phyloP scores from a whole-genome alignment of 441 rosid genomes.

The Pelargonium citronellum region DNA sequence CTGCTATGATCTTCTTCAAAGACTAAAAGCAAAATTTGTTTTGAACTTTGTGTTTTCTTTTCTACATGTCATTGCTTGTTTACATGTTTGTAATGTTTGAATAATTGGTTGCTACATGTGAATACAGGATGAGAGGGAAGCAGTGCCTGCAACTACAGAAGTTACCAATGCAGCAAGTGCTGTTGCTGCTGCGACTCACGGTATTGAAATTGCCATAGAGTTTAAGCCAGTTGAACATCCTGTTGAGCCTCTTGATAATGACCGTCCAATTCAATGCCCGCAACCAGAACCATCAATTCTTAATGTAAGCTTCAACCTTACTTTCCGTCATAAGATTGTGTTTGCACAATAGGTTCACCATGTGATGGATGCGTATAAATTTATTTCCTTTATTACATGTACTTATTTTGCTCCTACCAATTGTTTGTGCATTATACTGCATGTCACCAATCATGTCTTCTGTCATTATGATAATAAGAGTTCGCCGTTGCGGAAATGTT shows the following conservation, averaged over 20 bases:
- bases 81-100: not conserved
- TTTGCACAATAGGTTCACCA: no score
- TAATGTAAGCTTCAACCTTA: conserved; percentile 46
- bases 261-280: conserved; percentile 78
- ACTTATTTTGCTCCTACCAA: no score
- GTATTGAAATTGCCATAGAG: conserved; percentile 72
- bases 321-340: not conserved
- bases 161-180: conserved; percentile 30
- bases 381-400: no score
- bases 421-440: no score
- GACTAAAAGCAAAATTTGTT: no score
- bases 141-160: conserved; percentile 48
- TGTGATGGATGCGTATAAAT: no score
- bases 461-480: no score
- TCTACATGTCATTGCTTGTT: no score
- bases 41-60: no score
- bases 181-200: conserved; percentile 53
- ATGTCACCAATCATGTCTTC: no score
- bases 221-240: conserved; percentile 96
- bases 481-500: no score
- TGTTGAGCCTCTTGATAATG: conserved; percentile 62
- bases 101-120: conserved; percentile 14
- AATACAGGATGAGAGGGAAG: conserved; percentile 63
- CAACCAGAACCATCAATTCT: conserved; percentile 87
- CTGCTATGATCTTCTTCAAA: no score